Evolutionary conservation across 2,329 filamentous ascomycete species (phyloP), one percentile per base, ranked within the genome.

Genomic region (Verticillium albo-atrum): DNA sequence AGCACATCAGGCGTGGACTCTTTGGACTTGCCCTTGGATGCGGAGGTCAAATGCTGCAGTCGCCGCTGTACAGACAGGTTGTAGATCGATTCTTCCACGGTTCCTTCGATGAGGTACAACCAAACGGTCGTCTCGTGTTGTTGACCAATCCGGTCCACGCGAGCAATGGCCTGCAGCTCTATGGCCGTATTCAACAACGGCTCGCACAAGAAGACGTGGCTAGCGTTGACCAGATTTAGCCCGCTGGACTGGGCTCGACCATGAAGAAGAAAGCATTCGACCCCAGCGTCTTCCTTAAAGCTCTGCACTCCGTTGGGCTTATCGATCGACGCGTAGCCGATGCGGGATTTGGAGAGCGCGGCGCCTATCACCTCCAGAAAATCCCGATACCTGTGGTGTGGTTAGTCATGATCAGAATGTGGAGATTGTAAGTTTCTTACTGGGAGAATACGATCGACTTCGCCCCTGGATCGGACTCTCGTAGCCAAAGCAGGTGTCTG

Each of bases 391-490:
- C 73, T 75, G 52, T 15, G 17, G 34, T 7, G 4, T 3, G 14
- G 60, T 68, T 53, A 68, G 64, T 6, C 42, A 54, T 26, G 47
- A 3, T 4, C 5, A 15, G 26, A 35, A 26, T 3, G 10, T 5
- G 10, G 17, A 27, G 28, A 15, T 17, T 23, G 3, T 10, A 6
- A 7, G 20, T 7, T 7, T 66, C 73, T 54, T 67, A 83, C 74
- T 98, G 94, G 1, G 91, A 96, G 72, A 97, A 99, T n/a, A 98
- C 83, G 70, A 99, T 90, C 0, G 91, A 90, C 71, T 98, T 98
- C 10, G 92, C 87, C 0, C 92, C 92, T 0, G 92, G 91, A 65
- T 97, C 92, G 54, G 90, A 86, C 65, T 89, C 81, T 2, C 94
- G 86, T 23, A 98, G 80, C 91, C 91, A 97, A 17, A 96, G 74